Base-by-base conservation (phyloP, 2,329 filamentous ascomycete genomes). In the Lojkania enalia region DNA sequence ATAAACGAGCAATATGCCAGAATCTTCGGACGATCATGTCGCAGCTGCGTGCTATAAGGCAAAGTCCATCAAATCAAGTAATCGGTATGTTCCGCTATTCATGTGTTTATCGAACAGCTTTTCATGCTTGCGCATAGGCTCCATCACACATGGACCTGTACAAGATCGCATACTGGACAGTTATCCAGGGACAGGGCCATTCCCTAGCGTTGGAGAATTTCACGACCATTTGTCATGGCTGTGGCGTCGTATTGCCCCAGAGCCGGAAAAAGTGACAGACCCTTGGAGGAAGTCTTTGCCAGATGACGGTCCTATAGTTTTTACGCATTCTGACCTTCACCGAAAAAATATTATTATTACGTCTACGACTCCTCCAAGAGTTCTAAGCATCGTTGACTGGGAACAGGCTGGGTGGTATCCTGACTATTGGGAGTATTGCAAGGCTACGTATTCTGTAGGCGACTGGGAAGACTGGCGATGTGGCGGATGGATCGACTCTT, bases 291-390 rank as follows among this genome's bases (percentile, higher is more conserved):
- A 44, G n/a, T 38, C 46, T 46, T 39, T 67, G 16, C 54, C 51
- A 29, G 66, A 70, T 44, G 48, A 63, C 41, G 51, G 39, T 6
- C 29, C 46, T 15, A 61, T 70, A 27, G 58, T 57, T 21, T 64
- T 70, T 35, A 70, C 64, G n/a, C 64, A 70, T 51, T 56, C 42
- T 39, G 66, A 71, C 55, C 55, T 71, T 18, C 59, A 64, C 46
- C 61, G 47, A 46, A 55, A 48, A 21, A 70, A 69, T 45, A 69
- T 70, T 32, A 54, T 72, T 16, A 37, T 70, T 11, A 58, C 63
- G 7, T 20, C 39, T 23, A 49, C 45, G 3, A 48, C 45, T 20
- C 52, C 54, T 12, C 41, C 46, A 33, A 54, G 49, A 19, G 46
- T 69, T 32, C 15, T 60, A 20, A 54, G 55, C 2, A 58, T 70